Evolutionary conservation across 2,329 filamentous ascomycete genomes (phyloP).

Genomic region (Verticillium tricorpus): DNA sequence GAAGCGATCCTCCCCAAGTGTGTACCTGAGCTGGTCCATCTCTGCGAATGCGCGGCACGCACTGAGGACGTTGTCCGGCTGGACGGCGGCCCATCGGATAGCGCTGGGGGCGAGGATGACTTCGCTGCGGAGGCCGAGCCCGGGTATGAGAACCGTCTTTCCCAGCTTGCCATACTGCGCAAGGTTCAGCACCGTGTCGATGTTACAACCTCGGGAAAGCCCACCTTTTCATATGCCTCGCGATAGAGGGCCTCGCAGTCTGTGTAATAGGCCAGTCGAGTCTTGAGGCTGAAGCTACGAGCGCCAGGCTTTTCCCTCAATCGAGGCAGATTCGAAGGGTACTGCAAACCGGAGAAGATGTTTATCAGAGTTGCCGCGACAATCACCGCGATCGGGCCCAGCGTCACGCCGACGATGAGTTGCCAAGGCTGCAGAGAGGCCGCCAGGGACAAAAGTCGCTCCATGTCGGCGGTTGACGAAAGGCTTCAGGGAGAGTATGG

Average conservation of each 20-base stretch:
- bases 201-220: not conserved
- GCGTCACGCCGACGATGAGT: not conserved
- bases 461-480: not conserved
- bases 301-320: not conserved
- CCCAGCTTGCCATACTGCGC: conserved; percentile 35
- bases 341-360: not conserved
- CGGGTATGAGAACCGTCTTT: conserved; percentile 34
- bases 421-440: not conserved
- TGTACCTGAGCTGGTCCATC: conserved; percentile 29
- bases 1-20: conserved; percentile 28
- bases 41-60: conserved; percentile 30
- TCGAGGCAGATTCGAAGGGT: not conserved
- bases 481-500: not conserved
- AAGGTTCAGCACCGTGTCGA: not conserved
- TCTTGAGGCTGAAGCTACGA: conserved; percentile 22
- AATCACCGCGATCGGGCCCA: not conserved
- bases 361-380: not conserved
- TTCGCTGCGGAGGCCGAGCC: conserved; percentile 32
- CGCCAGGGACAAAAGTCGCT: not conserved
- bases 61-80: conserved; percentile 32
- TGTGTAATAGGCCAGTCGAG: conserved; percentile 21
- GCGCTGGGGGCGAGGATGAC: conserved; percentile 35
- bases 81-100: conserved; percentile 33
- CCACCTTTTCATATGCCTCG: conserved; percentile 25
- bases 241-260: conserved; percentile 23